phyloP scores from a whole-genome alignment of 1,284 basidiomycete species.

The Pseudozyma sp. region DNA sequence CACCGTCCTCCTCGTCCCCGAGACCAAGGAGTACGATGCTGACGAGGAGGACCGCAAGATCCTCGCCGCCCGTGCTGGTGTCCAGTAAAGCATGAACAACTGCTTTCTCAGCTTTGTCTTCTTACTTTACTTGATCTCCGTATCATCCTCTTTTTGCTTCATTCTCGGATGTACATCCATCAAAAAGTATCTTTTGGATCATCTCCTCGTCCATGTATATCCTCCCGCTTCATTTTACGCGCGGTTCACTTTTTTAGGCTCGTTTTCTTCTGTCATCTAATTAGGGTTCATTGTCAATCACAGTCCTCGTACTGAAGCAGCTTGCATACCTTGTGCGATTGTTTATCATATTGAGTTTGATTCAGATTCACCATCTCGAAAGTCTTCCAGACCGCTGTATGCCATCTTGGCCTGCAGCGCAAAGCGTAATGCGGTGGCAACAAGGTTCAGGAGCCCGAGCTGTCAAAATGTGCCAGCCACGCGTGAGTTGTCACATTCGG shows the following conservation, averaged over 20 bases:
- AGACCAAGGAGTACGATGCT: slow-evolving; percentile 64
- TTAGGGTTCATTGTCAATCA: slow-evolving; percentile 20
- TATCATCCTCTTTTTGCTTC: neutral
- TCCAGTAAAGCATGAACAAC: slow-evolving; percentile 28
- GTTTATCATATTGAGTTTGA: neutral
- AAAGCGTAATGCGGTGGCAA: too few relatives aligned
- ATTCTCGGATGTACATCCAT: neutral
- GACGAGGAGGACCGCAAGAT: slow-evolving; percentile 63
- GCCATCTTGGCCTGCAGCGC: neutral
- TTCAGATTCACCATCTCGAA: neutral
- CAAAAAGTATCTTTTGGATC: slow-evolving; percentile 16
- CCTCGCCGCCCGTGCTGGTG: slow-evolving; percentile 50
- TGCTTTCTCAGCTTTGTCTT: neutral
- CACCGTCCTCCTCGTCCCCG: slow-evolving; percentile 56
- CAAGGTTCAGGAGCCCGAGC: neutral
- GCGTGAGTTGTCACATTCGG: too few relatives aligned
- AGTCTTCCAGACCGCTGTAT: too few relatives aligned
- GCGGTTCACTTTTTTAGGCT: slow-evolving; percentile 12
- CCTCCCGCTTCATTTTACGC: slow-evolving; percentile 9
- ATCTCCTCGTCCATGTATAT: slow-evolving; percentile 24
- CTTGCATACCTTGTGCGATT: neutral
- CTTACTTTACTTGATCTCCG: neutral
- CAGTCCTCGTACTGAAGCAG: neutral
- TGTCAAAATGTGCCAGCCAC: slow-evolving; percentile 3
- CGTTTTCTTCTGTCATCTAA: slow-evolving; percentile 15